Evolutionary conservation across 805 yeast species (phyloP).

Genomic region (Kuraishia capsulata): DNA sequence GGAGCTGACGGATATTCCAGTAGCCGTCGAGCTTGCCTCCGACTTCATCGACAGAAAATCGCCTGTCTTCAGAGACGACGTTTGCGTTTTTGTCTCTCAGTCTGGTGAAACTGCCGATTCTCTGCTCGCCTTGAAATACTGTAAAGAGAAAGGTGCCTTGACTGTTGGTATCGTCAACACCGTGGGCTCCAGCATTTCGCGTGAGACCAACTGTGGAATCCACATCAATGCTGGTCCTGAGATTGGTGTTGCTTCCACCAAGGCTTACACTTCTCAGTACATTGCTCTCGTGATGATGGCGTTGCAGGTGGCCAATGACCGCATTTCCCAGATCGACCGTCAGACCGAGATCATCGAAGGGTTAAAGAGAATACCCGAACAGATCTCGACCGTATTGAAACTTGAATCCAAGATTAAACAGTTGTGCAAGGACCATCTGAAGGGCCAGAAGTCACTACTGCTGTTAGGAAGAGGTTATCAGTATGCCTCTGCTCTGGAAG

Average conservation of each 20-base stretch:
- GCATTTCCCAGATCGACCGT: conserved; percentile 66
- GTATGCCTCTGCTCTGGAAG: conserved; percentile 94
- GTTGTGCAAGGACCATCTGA: conserved; percentile 64
- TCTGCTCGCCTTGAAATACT: conserved; percentile 88
- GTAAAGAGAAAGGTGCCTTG: conserved; percentile 94
- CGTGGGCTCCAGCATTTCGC: conserved; percentile 94
- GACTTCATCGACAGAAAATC: conserved; percentile 91
- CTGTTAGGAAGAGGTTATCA: conserved; percentile 97
- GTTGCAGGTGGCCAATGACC: conserved; percentile 86
- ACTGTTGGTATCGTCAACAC: conserved; percentile 96
- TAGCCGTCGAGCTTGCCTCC: conserved; percentile 85
- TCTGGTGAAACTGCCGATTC: conserved; percentile 99
- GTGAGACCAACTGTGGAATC: conserved; percentile 98
- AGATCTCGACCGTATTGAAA: conserved; percentile 67
- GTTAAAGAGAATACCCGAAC: conserved; percentile 72
- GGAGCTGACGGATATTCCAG: conserved; percentile 93
- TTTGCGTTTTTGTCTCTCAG: conserved; percentile 95
- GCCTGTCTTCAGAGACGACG: conserved; percentile 98
- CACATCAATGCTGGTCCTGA: conserved; percentile 99
- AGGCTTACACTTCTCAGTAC: conserved; percentile 97
- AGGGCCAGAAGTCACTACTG: conserved; percentile 77
- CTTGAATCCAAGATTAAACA: conserved; percentile 67
- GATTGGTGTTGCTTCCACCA: conserved; percentile 98
- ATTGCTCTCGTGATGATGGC: conserved; percentile 97
- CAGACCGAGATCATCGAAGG: conserved; percentile 84